Evolutionary conservation across 2,329 filamentous ascomycete species (phyloP), one percentile per base, ranked within the genome.

Genomic region (Colletotrichum melonis): DNA sequence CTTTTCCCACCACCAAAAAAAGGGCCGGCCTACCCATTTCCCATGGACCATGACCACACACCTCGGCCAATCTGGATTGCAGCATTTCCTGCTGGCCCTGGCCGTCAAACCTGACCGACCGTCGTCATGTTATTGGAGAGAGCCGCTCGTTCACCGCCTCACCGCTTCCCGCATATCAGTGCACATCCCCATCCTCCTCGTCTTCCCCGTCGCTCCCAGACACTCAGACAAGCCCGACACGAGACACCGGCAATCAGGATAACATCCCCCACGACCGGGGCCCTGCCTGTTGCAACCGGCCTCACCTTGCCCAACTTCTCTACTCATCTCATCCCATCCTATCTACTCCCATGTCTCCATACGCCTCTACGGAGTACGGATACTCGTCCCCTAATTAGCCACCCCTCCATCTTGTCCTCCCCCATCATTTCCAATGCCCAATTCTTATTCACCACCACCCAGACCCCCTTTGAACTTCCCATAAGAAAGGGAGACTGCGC

Each of bases 131-230:
- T 49, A 73, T 74, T 75, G 73, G 73, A 46, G 63, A 75, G 70
- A 73, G 69, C 60, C 63, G 73, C 73, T 74, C 70, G 63, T 26
- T 70, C 73, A 75, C 73, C 73, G 73, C 73, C 71, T 75, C 73
- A 64, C 63, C 68, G 72, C 72, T 67, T 68, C 72, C 72, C 72
- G 68, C 72, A 74, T 67, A 74, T 74, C 63, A 73, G 70, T 70
- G 70, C 70, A 49, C 70, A 70, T 73, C 67, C 57, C 55, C 70
- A 65, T 73, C 55, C 60, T 57, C 63, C 59, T 55, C 70, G 57
- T 71, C 72, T 67, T 71, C 73, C 62, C 65, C 62, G 67, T 73
- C 69, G 42, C 30, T 55, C 58, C 69, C 42, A 72, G 55, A 73
- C 59, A 70, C 60, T 56, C 60, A 70, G 70, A 73, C 60, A 60